A percentile compares a stretch with the other conserved stretches of the same genome.
Conservation (phyloP, 345 rosid species). For the Acer yangbiense region DNA sequence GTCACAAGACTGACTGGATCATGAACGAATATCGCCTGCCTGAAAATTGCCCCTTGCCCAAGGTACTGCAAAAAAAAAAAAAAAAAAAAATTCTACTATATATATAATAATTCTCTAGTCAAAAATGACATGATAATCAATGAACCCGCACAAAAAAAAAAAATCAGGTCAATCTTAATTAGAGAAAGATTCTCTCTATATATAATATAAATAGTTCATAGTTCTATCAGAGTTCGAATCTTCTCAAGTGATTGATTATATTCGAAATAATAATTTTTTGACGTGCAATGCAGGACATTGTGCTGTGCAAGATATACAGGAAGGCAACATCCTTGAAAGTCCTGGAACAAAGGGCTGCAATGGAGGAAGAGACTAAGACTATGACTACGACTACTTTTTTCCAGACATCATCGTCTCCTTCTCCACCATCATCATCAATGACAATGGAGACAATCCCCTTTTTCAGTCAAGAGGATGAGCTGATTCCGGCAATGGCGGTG, state of each 20-base stretch:
- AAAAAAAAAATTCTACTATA: neutral
- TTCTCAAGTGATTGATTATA: neutral
- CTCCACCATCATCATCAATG: slow-evolving; percentile 43
- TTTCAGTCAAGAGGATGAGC: slow-evolving; percentile 43
- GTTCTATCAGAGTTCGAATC: neutral
- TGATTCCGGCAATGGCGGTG: slow-evolving; percentile 15
- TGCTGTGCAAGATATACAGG: slow-evolving; percentile 87
- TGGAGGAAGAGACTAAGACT: slow-evolving; percentile 51
- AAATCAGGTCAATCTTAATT: too few relatives aligned
- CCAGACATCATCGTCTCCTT: slow-evolving; percentile 33
- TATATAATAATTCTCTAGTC: too few relatives aligned
- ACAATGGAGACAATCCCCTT: slow-evolving; percentile 46
- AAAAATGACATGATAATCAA: too few relatives aligned
- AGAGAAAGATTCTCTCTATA: too few relatives aligned
- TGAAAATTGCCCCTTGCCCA: slow-evolving; percentile 56
- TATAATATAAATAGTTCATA: too few relatives aligned
- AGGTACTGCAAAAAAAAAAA: slow-evolving; percentile 44
- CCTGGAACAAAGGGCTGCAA: slow-evolving; percentile 79
- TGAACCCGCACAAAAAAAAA: too few relatives aligned
- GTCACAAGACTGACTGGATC: slow-evolving; percentile 95
- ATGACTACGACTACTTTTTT: neutral
- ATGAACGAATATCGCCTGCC: slow-evolving; percentile 98
- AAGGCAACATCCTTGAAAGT: slow-evolving; percentile 91
- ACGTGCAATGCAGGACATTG: slow-evolving; percentile 61
- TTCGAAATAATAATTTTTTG: too few relatives aligned